These are phyloP conservation scores for Baffinella frigidus DNA, from an alignment of 208 protist species.

Conservation along the genomic window DNA sequence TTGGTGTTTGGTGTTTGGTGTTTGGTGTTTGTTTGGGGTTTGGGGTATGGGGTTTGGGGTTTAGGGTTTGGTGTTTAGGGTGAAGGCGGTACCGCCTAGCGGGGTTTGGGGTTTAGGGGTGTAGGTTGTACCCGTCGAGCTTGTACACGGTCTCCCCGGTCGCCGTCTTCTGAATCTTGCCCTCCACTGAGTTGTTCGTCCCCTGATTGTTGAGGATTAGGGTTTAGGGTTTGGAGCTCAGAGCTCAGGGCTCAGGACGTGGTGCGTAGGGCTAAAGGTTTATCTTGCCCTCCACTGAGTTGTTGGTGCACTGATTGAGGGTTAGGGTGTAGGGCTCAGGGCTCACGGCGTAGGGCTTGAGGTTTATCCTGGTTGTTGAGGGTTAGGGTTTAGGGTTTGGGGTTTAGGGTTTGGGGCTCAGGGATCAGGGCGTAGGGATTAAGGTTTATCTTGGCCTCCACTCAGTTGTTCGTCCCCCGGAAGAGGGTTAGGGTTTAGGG, in stretches of 20 bases:
- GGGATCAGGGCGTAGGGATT: conserved; percentile 71
- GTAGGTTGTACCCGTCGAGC: conserved; percentile 73
- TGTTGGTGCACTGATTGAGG: conserved; percentile 64
- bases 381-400: no score
- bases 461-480: conserved; percentile 71
- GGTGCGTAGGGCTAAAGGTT: neutral
- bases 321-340: no score
- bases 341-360: neutral
- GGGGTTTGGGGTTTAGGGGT: no score
- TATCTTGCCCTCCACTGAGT: conserved; percentile 74
- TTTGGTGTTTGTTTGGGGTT: no score
- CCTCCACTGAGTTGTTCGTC: conserved; percentile 74
- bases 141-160: conserved; percentile 67
- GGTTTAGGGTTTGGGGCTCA: no score
- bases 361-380: conserved; percentile 70
- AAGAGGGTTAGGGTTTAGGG: no score
- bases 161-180: conserved; percentile 72
- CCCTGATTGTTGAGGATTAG: neutral
- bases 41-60: no score
- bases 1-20: no score
- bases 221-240: no score
- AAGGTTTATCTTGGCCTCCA: conserved; percentile 72
- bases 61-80: no score
- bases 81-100: no score
- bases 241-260: no score